Conservation (phyloP, 169 alveolate genomes). For the Plasmodium vivax region DNA sequence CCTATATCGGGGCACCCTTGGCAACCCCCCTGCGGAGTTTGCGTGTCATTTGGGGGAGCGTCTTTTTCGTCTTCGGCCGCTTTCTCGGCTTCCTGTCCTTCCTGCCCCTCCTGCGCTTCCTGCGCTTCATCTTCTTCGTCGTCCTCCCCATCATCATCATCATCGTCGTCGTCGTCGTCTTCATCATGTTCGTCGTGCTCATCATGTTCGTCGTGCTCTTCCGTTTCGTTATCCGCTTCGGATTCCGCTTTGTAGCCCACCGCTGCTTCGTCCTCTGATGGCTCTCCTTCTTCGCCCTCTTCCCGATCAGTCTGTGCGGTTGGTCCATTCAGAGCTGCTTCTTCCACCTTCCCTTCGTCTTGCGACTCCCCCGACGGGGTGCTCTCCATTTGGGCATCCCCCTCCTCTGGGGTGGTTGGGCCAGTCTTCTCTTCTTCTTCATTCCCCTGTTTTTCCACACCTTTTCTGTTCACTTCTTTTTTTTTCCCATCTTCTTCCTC, state of each 20-base stretch:
- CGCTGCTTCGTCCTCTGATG: background rate
- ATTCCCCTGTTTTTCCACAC: background rate
- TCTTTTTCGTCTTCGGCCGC: background rate
- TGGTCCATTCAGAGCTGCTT: background rate
- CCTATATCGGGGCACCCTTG: background rate
- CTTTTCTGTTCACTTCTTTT: background rate
- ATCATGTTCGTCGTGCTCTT: background rate
- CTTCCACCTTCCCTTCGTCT: background rate
- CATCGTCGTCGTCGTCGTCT: background rate
- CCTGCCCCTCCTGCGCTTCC: background rate
- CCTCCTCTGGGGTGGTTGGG: too few relatives aligned
- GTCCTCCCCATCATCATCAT: background rate
- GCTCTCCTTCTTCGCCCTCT: background rate
- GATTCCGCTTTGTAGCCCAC: background rate
- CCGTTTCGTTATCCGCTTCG: background rate
- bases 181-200: background rate
- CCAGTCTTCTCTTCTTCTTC: background rate
- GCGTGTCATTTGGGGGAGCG: background rate
- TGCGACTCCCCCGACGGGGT: too few relatives aligned
- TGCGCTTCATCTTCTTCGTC: background rate
- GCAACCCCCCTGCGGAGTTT: background rate
- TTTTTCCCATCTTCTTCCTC: too few relatives aligned
- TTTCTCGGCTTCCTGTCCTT: background rate
- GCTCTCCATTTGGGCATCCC: too few relatives aligned
- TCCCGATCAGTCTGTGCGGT: background rate